Percentiles rank a stretch among this genome's conserved stretches.
phyloP scores from a whole-genome alignment of 2,329 filamentous ascomycete species.

The Byssothecium circinans region DNA sequence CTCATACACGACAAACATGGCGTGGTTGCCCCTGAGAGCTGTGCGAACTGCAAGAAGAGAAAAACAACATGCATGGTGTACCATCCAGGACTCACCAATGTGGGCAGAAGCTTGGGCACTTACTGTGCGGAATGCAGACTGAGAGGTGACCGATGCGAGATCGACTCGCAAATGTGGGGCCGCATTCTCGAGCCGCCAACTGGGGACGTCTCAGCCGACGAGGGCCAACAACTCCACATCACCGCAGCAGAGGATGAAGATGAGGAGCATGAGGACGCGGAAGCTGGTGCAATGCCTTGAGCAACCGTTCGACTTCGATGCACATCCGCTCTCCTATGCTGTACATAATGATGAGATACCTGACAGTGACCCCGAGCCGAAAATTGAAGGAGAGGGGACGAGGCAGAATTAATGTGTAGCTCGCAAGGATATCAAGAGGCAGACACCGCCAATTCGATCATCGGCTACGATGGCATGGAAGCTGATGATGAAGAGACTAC shows the following conservation, averaged over 20 bases:
- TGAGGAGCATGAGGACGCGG: background rate
- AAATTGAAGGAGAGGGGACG: background rate
- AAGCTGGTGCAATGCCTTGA: background rate
- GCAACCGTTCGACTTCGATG: background rate
- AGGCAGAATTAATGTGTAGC: no score
- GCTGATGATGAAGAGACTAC: no score
- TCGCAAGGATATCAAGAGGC: no score
- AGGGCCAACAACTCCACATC: background rate
- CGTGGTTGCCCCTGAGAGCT: slow-evolving; percentile 2
- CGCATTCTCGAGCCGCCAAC: background rate
- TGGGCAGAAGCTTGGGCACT: background rate
- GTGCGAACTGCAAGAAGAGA: background rate
- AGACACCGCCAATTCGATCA: no score
- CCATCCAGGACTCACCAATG: background rate
- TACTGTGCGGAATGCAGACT: slow-evolving; percentile 1
- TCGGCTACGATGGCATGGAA: no score
- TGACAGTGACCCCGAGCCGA: background rate
- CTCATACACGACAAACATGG: slow-evolving; percentile 5
- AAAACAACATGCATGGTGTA: background rate
- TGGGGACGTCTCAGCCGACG: background rate
- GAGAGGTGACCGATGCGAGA: background rate
- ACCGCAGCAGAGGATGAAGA: background rate
- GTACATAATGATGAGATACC: background rate
- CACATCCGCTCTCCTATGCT: background rate
- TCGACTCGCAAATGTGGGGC: background rate